These are phyloP conservation scores for Tulasnella sp. DNA, from an alignment of 768 basidiomycete species.

Conservation along the genomic window DNA sequence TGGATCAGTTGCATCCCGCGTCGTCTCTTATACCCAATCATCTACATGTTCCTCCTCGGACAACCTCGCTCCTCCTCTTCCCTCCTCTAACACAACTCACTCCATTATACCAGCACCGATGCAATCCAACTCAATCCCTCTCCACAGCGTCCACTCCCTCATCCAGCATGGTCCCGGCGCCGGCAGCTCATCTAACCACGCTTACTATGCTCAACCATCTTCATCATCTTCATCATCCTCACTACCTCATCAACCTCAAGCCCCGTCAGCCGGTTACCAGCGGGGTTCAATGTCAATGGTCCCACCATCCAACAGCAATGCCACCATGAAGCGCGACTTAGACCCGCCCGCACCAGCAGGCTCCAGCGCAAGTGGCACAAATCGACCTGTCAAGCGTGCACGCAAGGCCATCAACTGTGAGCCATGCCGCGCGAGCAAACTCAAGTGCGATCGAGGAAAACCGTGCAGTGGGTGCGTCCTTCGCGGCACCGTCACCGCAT, in stretches of 20 bases:
- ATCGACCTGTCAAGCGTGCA: slow-evolving; percentile 58
- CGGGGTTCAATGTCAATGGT: no score
- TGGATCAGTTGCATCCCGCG: no score
- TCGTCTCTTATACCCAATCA: no score
- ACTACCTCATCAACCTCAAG: slow-evolving; percentile 1
- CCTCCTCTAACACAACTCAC: not conserved
- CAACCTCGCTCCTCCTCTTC: not conserved
- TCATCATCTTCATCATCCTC: slow-evolving; percentile 5
- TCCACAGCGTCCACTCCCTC: slow-evolving; percentile 4
- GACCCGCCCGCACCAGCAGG: not conserved
- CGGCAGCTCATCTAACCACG: no score
- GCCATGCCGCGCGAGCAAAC: slow-evolving; percentile 51
- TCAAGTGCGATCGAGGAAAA: slow-evolving; percentile 71
- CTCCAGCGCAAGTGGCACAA: not conserved
- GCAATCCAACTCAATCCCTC: slow-evolving; percentile 7
- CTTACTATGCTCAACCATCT: not conserved
- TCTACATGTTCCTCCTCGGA: no score
- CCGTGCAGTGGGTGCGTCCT: slow-evolving; percentile 84
- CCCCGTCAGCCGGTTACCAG: not conserved
- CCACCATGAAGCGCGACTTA: not conserved
- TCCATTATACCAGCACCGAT: not conserved
- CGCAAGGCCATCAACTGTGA: slow-evolving; percentile 85
- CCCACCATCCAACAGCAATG: no score
- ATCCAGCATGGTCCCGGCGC: not conserved
- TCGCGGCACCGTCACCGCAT: slow-evolving; percentile 67